These are phyloP conservation scores for Saitozyma podzolica DNA, from an alignment of 768 basidiomycete genomes.

Conservation along the genomic window DNA sequence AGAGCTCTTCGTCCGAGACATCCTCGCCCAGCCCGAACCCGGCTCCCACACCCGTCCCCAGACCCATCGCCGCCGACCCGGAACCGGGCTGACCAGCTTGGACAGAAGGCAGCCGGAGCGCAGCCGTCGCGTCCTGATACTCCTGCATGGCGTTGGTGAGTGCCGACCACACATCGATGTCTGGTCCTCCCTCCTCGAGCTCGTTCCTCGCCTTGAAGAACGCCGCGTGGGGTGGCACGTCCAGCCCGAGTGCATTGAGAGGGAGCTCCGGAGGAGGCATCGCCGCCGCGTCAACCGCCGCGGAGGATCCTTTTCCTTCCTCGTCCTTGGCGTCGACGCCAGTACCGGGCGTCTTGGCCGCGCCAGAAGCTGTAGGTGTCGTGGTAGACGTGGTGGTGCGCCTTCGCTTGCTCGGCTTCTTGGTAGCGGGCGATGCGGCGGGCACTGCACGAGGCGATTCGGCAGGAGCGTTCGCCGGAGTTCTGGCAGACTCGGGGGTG, in stretches of 20 bases:
- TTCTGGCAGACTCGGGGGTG: constrained; percentile 13
- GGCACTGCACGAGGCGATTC: constrained; percentile 7
- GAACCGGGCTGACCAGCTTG: too few species aligned
- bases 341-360: neutral
- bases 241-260: constrained; percentile 4
- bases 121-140: neutral
- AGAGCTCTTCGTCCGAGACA: constrained; percentile 27
- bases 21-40: neutral
- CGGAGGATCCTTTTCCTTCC: neutral
- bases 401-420: constrained; percentile 7
- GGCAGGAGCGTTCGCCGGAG: constrained; percentile 7
- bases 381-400: constrained; percentile 1
- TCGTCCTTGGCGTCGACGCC: constrained; percentile 4
- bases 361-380: too few species aligned
- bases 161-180: constrained; percentile 9
- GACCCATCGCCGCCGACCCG: neutral
- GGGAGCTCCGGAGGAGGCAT: constrained; percentile 9
- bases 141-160: constrained; percentile 11
- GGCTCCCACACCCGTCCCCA: neutral
- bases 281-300: neutral
- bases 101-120: neutral
- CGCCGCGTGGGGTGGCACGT: constrained; percentile 7
- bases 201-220: constrained; percentile 15
- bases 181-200: constrained; percentile 1
- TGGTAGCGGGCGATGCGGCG: constrained; percentile 4